A percentile compares a stretch with the other conserved stretches of the same genome.
These are phyloP conservation scores for Fusarium staphyleae DNA, from an alignment of 2,329 filamentous ascomycete genomes.

Conservation along the genomic window DNA sequence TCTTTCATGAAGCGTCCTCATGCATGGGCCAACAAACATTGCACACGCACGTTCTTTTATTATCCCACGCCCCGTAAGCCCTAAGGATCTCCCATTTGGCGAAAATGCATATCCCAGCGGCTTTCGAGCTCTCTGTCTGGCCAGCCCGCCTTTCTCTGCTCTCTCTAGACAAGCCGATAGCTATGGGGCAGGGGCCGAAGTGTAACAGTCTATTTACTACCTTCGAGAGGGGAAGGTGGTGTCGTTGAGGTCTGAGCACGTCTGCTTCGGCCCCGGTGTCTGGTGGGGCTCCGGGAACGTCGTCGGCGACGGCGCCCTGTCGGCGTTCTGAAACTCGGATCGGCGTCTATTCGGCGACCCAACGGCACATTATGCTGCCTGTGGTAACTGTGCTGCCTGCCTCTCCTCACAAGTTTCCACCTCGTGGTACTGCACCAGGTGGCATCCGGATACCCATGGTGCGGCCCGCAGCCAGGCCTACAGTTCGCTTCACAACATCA, in stretches of 20 bases:
- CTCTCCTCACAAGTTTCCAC: slow-evolving; percentile 46
- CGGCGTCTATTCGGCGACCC: background rate
- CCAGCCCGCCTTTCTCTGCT: slow-evolving; percentile 5
- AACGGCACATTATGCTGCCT: background rate
- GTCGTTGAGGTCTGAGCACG: background rate
- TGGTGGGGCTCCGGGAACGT: slow-evolving; percentile 12
- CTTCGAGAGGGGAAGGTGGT: background rate
- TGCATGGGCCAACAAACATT: slow-evolving; percentile 9
- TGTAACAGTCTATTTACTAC: slow-evolving; percentile 1
- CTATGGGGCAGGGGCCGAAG: background rate
- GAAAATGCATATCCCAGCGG: slow-evolving; percentile 22
- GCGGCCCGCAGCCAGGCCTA: slow-evolving; percentile 30
- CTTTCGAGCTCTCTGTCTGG: slow-evolving; percentile 13
- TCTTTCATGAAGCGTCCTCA: slow-evolving; percentile 5
- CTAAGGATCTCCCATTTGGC: slow-evolving; percentile 24
- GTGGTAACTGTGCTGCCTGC: background rate
- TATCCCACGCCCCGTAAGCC: slow-evolving; percentile 38
- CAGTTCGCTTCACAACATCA: slow-evolving; percentile 54
- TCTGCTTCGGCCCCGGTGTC: background rate
- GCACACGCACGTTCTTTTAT: slow-evolving; percentile 6
- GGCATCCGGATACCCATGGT: slow-evolving; percentile 63
- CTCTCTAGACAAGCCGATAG: slow-evolving; percentile 1
- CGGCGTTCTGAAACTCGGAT: slow-evolving; percentile 16
- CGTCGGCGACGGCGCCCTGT: slow-evolving; percentile 7
- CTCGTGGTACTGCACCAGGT: slow-evolving; percentile 49